These are phyloP conservation scores for Retiboletus flavoniger DNA, from an alignment of 1,284 basidiomycete species.

Conservation along the genomic window DNA sequence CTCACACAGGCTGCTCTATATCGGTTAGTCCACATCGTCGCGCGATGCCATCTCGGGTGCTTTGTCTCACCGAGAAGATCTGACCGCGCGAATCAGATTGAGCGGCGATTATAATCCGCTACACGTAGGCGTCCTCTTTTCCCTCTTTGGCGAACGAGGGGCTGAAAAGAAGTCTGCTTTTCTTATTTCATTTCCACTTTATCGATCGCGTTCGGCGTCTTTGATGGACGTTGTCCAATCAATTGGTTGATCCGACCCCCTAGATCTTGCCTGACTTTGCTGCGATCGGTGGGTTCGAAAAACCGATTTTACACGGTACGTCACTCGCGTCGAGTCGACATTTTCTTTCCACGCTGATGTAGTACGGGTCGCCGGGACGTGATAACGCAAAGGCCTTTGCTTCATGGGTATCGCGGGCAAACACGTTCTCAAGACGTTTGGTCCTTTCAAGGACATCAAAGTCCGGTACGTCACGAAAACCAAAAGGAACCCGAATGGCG, in stretches of 20 bases:
- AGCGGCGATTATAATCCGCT: conserved; percentile 92
- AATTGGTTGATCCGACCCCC: conserved; percentile 7
- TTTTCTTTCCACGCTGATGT: background rate
- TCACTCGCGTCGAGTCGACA: background rate
- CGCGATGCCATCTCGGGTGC: background rate
- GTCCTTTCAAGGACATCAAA: conserved; percentile 92
- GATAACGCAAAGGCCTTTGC: conserved; percentile 63
- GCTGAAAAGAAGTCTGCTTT: conserved; percentile 7
- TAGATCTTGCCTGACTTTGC: conserved; percentile 94
- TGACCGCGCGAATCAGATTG: conserved; percentile 45
- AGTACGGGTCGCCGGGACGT: background rate
- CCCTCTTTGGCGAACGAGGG: background rate
- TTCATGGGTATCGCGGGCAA: conserved; percentile 95
- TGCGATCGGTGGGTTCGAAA: conserved; percentile 91
- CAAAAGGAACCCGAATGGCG: background rate
- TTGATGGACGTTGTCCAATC: conserved; percentile 2
- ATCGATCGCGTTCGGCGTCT: background rate
- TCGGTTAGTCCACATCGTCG: conserved; percentile 49
- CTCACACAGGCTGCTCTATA: conserved; percentile 87
- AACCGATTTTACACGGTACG: conserved; percentile 77
- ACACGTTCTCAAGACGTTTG: conserved; percentile 87
- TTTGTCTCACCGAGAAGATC: conserved; percentile 4
- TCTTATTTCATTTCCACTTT: background rate
- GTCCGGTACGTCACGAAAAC: conserved; percentile 61
- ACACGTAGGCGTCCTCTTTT: conserved; percentile 55